Conservation (phyloP, 768 basidiomycete species). For the Ramaria rubella region DNA sequence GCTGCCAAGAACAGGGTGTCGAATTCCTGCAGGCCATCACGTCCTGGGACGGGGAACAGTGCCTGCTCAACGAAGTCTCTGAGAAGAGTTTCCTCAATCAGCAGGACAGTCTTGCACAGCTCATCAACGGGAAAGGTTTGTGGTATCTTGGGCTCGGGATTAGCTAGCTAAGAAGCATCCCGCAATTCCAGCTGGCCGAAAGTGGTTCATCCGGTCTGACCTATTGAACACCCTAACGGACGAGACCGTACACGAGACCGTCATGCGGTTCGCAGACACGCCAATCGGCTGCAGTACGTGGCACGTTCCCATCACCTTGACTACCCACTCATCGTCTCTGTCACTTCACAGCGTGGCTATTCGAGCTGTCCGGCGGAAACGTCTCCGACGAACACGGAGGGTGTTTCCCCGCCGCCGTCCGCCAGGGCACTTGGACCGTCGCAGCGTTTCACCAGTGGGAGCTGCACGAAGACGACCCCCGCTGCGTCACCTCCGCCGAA, state of each 20-base stretch:
- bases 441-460: constrained; percentile 93
- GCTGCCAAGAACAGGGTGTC: constrained; percentile 62
- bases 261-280: constrained; percentile 71
- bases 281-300: constrained; percentile 88
- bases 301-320: constrained; percentile 2
- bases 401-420: constrained; percentile 70
- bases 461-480: constrained; percentile 69
- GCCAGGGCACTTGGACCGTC: constrained; percentile 77
- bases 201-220: constrained; percentile 88
- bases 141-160: too few relatives aligned
- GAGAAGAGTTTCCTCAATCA: constrained; percentile 87
- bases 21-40: constrained; percentile 80
- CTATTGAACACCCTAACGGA: constrained; percentile 81
- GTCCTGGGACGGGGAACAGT: constrained; percentile 83
- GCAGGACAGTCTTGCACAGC: constrained; percentile 88
- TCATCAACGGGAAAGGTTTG: constrained; percentile 76
- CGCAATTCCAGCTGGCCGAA: constrained; percentile 67
- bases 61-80: constrained; percentile 82
- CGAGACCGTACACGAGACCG: constrained; percentile 78
- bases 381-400: constrained; percentile 46
- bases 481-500: constrained; percentile 79
- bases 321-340: background rate
- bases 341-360: constrained; percentile 75
- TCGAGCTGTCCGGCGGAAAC: constrained; percentile 83
- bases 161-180: too few relatives aligned